phyloP scores from a whole-genome alignment of 805 yeast species.

The Cephaloascus fragrans region DNA sequence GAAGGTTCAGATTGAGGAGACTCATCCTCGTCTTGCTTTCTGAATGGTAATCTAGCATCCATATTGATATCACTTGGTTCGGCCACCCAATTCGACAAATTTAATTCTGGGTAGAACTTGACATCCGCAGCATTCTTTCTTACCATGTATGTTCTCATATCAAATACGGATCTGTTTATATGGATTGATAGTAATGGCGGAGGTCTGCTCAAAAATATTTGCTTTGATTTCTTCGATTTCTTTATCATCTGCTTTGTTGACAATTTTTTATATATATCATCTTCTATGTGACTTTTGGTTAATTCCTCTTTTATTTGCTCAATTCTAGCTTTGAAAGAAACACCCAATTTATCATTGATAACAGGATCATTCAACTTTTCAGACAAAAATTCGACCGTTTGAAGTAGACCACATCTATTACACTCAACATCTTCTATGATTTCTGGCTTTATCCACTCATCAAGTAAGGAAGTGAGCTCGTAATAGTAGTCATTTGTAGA shows the following conservation, averaged over 20 bases:
- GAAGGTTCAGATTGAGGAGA: constrained; percentile 9
- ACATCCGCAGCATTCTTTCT: constrained; percentile 79
- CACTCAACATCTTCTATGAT: constrained; percentile 91
- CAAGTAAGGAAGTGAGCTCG: constrained; percentile 40
- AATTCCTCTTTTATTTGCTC: constrained; percentile 43
- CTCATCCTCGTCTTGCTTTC: constrained; percentile 39
- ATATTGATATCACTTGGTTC: constrained; percentile 60
- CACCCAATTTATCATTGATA: constrained; percentile 11
- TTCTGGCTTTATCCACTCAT: constrained; percentile 70
- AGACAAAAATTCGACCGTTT: constrained; percentile 42
- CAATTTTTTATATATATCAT: constrained; percentile 63
- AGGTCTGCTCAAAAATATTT: constrained; percentile 67
- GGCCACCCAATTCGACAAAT: constrained; percentile 61
- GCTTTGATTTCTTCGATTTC: constrained; percentile 77
- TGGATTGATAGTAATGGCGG: constrained; percentile 81
- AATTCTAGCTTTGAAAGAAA: constrained; percentile 33
- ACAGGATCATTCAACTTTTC: constrained; percentile 20
- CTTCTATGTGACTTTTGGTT: constrained; percentile 60
- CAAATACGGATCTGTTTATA: constrained; percentile 89
- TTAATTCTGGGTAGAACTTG: constrained; percentile 60
- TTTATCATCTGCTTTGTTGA: constrained; percentile 68
- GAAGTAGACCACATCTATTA: constrained; percentile 76
- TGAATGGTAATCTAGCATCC: constrained; percentile 73
- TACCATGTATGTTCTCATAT: constrained; percentile 73
- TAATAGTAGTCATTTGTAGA: constrained; percentile 21